Conservation (phyloP, 2,329 filamentous ascomycete genomes). For the Parascedosporium putredinis region DNA sequence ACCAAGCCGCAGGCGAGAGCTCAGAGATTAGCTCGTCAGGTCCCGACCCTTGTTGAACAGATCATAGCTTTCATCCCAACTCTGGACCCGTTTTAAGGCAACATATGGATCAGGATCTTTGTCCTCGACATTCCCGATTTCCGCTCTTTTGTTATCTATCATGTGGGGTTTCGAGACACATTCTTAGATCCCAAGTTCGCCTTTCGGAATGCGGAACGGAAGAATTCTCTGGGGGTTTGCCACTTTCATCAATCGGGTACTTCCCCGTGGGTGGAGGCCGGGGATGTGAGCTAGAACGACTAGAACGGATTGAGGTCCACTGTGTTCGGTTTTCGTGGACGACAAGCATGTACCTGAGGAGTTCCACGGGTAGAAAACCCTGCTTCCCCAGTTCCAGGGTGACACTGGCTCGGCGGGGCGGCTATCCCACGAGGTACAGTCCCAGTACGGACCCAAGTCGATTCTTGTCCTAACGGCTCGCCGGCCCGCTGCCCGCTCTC, state of each 20-base stretch:
- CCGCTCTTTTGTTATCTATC: not conserved
- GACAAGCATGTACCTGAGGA: not conserved
- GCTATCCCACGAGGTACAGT: conserved; percentile 6
- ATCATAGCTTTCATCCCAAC: too few species aligned
- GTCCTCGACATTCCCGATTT: not conserved
- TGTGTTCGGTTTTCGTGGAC: too few species aligned
- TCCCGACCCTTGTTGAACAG: too few species aligned
- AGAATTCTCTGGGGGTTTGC: not conserved
- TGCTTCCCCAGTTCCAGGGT: conserved; percentile 8
- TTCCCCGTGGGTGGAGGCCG: too few species aligned
- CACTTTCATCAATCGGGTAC: not conserved
- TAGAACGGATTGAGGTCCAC: too few species aligned
- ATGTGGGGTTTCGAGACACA: not conserved
- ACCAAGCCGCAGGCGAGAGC: too few species aligned
- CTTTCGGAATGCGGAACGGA: not conserved
- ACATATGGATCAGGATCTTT: too few species aligned
- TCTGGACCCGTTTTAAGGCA: too few species aligned
- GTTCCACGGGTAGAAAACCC: not conserved
- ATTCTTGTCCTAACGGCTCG: not conserved
- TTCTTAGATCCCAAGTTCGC: not conserved
- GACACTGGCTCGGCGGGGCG: conserved; percentile 4
- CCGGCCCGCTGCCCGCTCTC: not conserved
- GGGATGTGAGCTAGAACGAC: too few species aligned
- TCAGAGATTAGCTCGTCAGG: too few species aligned
- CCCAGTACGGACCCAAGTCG: not conserved